These are phyloP conservation scores for Astragalus glycyphyllos DNA, from an alignment of 306 rosid species.

Conservation along the genomic window DNA sequence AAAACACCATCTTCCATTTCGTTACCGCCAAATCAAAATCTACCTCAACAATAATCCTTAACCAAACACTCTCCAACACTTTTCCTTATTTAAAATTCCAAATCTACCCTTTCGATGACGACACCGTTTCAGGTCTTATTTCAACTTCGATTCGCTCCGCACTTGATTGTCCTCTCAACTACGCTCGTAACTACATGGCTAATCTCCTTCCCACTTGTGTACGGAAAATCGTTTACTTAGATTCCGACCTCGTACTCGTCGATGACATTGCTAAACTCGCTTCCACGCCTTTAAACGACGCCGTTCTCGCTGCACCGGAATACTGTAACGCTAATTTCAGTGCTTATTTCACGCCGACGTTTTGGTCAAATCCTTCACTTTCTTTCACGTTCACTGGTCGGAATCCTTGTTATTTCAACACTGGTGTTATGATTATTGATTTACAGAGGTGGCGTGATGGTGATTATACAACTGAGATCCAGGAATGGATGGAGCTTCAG, in stretches of 20 bases:
- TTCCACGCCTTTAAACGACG: conserved; percentile 51
- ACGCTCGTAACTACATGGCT: conserved; percentile 91
- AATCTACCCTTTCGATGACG: conserved; percentile 71
- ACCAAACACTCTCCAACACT: conserved; percentile 51
- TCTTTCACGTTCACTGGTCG: conserved; percentile 76
- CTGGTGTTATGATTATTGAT: conserved; percentile 98
- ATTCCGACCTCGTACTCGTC: conserved; percentile 87
- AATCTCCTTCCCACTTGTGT: conserved; percentile 66
- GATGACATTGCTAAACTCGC: conserved; percentile 89
- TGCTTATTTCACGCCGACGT: conserved; percentile 76
- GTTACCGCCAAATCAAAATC: conserved; percentile 57
- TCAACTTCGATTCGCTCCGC: conserved; percentile 95
- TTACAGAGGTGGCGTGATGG: conserved; percentile 77
- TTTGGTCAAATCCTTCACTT: conserved; percentile 86
- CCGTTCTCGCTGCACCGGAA: conserved; percentile 93
- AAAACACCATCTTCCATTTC: conserved; percentile 77
- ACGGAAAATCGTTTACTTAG: conserved; percentile 74
- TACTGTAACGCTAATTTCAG: conserved; percentile 94
- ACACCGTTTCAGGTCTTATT: conserved; percentile 70
- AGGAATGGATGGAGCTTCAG: conserved; percentile 99
- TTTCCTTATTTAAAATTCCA: conserved; percentile 83
- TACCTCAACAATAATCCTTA: conserved; percentile 46
- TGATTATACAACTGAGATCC: conserved; percentile 73
- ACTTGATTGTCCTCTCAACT: conserved; percentile 86
- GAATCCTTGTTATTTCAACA: conserved; percentile 85